A percentile compares a stretch with the other conserved stretches of the same genome.
phyloP scores from a whole-genome alignment of 2,329 filamentous ascomycete genomes.

The Aspergillus hortae region DNA sequence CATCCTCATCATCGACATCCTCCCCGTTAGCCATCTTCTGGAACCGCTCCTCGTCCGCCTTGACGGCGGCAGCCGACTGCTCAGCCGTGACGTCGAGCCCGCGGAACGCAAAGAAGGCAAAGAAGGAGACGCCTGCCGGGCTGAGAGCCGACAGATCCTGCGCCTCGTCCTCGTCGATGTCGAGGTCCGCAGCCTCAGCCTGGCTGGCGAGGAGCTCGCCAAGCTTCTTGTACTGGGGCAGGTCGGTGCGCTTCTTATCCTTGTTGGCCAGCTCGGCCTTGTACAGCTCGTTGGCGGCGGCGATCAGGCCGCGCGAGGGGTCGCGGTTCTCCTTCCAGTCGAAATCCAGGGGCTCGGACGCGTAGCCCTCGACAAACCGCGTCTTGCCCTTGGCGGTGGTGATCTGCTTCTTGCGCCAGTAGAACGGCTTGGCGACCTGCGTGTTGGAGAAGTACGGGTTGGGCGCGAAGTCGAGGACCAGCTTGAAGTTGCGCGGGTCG shows the following conservation, averaged over 20 bases:
- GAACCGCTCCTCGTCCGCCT: conserved; percentile 59
- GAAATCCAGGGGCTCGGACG: conserved; percentile 85
- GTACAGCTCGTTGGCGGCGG: conserved; percentile 67
- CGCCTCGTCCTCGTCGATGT: conserved; percentile 33
- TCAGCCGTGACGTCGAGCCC: conserved; percentile 67
- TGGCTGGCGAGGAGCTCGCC: conserved; percentile 46
- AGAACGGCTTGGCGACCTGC: conserved; percentile 86
- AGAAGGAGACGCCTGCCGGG: conserved; percentile 72
- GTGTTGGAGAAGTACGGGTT: conserved; percentile 81
- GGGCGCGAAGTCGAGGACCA: conserved; percentile 70
- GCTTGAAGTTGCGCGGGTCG: conserved; percentile 74
- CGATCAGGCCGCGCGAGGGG: conserved; percentile 74
- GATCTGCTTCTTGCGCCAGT: conserved; percentile 62
- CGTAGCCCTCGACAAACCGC: conserved; percentile 69
- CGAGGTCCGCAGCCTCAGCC: conserved; percentile 31
- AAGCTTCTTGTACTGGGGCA: conserved; percentile 53
- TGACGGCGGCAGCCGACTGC: conserved; percentile 62
- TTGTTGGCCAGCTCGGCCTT: conserved; percentile 58
- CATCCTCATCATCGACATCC: conserved; percentile 44
- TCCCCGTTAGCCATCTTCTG: conserved; percentile 49
- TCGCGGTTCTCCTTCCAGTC: conserved; percentile 85
- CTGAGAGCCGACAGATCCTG: conserved; percentile 48
- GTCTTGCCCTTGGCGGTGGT: conserved; percentile 39
- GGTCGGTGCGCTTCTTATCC: conserved; percentile 45
- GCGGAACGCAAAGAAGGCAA: conserved; percentile 81